Conservation (phyloP, 768 basidiomycete genomes). For the Hirschioporus abietinus region DNA sequence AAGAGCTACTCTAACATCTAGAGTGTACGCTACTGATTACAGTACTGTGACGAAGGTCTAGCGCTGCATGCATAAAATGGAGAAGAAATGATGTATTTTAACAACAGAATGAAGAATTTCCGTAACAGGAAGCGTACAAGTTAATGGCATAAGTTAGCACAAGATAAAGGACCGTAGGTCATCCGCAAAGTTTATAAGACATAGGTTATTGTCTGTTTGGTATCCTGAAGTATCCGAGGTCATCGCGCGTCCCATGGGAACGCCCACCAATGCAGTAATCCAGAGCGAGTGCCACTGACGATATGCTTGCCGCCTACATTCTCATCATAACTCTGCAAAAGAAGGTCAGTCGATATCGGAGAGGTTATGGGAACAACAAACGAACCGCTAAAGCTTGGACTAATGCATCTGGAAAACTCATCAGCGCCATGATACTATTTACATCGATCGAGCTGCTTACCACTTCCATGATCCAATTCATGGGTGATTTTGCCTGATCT, state of each 20-base stretch:
- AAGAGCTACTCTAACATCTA: neutral
- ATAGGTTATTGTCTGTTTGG: neutral
- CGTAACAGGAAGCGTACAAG: neutral
- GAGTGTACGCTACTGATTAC: neutral
- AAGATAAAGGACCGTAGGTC: neutral
- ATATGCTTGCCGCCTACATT: neutral
- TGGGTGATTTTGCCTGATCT: conserved; percentile 47
- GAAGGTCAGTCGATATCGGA: neutral
- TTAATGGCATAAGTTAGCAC: neutral
- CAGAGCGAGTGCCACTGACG: neutral
- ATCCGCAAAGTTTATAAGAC: neutral
- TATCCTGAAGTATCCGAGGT: neutral
- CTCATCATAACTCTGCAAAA: neutral
- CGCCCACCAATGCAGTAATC: neutral
- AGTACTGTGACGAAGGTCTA: neutral
- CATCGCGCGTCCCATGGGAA: neutral
- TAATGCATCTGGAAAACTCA: neutral
- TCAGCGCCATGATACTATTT: neutral
- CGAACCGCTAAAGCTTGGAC: neutral
- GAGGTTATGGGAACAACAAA: neutral
- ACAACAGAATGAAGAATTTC: neutral
- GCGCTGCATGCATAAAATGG: neutral
- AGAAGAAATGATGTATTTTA: neutral
- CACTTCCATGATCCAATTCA: conserved; percentile 48
- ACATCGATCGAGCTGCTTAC: neutral